phyloP scores from a whole-genome alignment of 345 rosid species.

The Erysimum cheiranthoides region DNA sequence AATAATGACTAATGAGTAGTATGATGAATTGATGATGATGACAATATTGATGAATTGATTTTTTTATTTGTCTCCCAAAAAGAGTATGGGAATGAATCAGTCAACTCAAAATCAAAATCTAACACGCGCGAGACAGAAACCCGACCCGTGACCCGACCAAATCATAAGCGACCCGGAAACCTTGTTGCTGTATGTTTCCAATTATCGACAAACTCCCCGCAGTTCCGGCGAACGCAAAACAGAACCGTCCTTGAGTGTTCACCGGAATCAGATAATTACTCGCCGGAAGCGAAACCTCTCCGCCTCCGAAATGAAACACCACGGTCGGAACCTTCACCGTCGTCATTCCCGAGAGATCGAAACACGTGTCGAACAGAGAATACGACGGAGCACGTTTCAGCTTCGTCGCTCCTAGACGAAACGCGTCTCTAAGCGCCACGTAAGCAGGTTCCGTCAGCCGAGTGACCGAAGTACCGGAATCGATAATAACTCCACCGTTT shows the following conservation, averaged over 20 bases:
- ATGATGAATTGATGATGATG: not conserved
- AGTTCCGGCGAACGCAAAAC: constrained; percentile 98
- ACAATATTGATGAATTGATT: constrained; percentile 2
- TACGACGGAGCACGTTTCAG: constrained; percentile 62
- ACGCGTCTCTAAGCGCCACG: constrained; percentile 66
- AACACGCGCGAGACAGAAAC: constrained; percentile 80
- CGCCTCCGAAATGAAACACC: constrained; percentile 69
- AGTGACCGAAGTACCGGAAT: constrained; percentile 87
- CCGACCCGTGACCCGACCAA: constrained; percentile 79
- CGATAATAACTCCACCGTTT: constrained; percentile 85
- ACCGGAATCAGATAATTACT: constrained; percentile 88
- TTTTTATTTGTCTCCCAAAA: not conserved
- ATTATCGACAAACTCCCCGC: constrained; percentile 77
- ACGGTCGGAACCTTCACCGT: constrained; percentile 82
- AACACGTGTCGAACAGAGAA: constrained; percentile 82
- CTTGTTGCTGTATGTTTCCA: constrained; percentile 95
- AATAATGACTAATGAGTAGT: constrained; percentile 22
- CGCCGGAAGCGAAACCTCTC: constrained; percentile 80
- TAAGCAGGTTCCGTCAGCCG: constrained; percentile 70
- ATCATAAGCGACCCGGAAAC: constrained; percentile 87
- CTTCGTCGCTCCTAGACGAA: constrained; percentile 53
- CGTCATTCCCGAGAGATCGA: constrained; percentile 65
- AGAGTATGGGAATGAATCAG: constrained; percentile 24
- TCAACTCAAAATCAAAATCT: constrained; percentile 33
- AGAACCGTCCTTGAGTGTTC: constrained; percentile 69